Base-by-base conservation (phyloP, 768 basidiomycete genomes). In the Boletus bicolor region DNA sequence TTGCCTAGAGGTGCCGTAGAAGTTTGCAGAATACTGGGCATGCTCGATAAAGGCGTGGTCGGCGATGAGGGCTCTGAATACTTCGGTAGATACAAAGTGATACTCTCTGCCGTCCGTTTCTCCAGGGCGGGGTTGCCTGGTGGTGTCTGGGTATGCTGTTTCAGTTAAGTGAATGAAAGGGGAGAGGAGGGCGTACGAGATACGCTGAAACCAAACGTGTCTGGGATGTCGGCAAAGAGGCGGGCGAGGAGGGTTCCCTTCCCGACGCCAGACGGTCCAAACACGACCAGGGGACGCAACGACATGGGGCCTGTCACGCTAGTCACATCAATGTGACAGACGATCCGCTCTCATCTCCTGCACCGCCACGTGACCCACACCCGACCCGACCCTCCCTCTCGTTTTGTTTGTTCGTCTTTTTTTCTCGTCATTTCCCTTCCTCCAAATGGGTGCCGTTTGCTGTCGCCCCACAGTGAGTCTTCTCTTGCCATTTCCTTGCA, bases 241-340 rank as follows among this genome's bases (percentile, higher is more conserved):
- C 85, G 85, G 49, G 78, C 78, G 48, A 98, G 81, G 34, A 98
- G 83, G 0, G 96, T 96, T 66, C 89, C 91, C 72, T 98, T 98
- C 50, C 96, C 96, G 2, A 94, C 91, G 56, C 95, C 94, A 1
- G 92, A 94, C 1, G 94, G 94, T 0, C 93, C 91, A 52, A 89
- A 96, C 57, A 96, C 77, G 42, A 97, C 85, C 49, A 97, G 84
- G 4, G 94, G 93, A 56, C 60, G 51, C n/a, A 54, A 11, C 9
- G 54, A 54, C 65, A 60, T 64, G 12, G 24, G 34, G 19, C 14
- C 21, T 35, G 44, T 53, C 37, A 26, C 19, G 30, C 7, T 14
- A 0, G 49, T 38, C 19, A 43, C 36, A n/a, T 1, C 3, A 15
- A 11, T 19, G 51, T 51, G 47, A 49, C 49, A 1, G 4, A 8